These are phyloP conservation scores for Apiosordaria backusii DNA, from an alignment of 495 filamentous ascomycete species.

Conservation along the genomic window DNA sequence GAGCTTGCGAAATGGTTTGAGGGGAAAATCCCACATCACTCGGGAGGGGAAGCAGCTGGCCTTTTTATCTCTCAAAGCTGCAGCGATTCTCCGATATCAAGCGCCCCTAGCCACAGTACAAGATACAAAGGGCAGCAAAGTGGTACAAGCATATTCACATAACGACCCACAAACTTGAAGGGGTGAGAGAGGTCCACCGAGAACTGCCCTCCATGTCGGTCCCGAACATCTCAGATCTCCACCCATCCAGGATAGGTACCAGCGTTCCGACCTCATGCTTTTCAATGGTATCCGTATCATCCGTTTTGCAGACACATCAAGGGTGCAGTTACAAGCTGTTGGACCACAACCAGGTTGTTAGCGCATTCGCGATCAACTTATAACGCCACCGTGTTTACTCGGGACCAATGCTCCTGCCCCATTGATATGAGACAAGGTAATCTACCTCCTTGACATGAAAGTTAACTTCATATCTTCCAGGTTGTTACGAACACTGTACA, in stretches of 20 bases:
- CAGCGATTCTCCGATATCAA: too few relatives aligned
- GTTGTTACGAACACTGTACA: not conserved
- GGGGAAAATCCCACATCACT: too few relatives aligned
- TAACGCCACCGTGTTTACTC: not conserved
- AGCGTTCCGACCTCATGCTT: not conserved
- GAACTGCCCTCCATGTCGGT: not conserved
- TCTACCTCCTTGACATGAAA: not conserved
- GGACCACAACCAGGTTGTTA: not conserved
- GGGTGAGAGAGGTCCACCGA: not conserved
- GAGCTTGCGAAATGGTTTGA: too few relatives aligned
- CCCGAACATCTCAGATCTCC: not conserved
- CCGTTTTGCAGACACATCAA: not conserved
- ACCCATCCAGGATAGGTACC: not conserved
- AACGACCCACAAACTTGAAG: not conserved
- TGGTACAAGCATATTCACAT: not conserved
- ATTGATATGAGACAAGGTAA: not conserved
- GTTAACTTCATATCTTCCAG: not conserved
- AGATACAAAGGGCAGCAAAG: too few relatives aligned
- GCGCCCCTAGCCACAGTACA: too few relatives aligned
- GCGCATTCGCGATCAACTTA: not conserved
- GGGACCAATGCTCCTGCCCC: not conserved
- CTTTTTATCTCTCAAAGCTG: too few relatives aligned
- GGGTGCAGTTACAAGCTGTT: not conserved
- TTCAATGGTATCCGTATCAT: not conserved
- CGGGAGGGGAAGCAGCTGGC: too few relatives aligned